Evolutionary conservation across 495 filamentous ascomycete genomes (phyloP), one percentile per base, ranked within the genome.

Genomic region (Aspergillus sclerotioniger): DNA sequence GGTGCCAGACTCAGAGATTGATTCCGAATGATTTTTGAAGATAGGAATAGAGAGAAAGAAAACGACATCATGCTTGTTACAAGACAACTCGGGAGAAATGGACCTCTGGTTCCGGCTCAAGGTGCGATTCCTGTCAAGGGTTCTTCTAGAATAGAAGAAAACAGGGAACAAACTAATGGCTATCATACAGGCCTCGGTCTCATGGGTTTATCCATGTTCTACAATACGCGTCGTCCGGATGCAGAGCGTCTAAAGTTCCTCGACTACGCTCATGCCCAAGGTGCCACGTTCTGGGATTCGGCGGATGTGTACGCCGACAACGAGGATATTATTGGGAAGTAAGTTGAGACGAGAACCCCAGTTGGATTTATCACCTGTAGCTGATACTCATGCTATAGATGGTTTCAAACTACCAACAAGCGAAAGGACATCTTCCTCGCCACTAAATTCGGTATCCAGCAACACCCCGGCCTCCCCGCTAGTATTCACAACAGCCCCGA

Each of bases 261-360:
- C 2, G 78, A 81, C n/a, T 68, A 71, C 12, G 79, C 78, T 0
- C 67, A 79, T 55, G 78, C 82, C 53, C 67, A 82, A 2, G 85
- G 86, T 0, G 66, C 71, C n/a, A 77, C 62, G 0, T 81, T 81
- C 58, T 88, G 86, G 86, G 86, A 88, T 58, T 75, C 71, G 17
- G 77, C 84, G 8, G 81, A 87, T 51, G 56, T 80, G 15, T 78
- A 75, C 39, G 41, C 8, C 10, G 72, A 78, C 51, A 71, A 58
- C 10, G 75, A 78, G 59, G 68, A 37, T 15, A 9, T 37, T 2
- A 15, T 85, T 12, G 82, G 78, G 0, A 76, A 80, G 64, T 25
- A 25, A 2, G 25, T 25, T 5, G 25, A 3, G 25, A 25, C 25
- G 25, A 5, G 5, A 25, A 5, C 25, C 25, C 25, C 25, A 2